These are phyloP conservation scores for Eucalyptus sideroxylon DNA, from an alignment of 345 rosid genomes.

Conservation along the genomic window DNA sequence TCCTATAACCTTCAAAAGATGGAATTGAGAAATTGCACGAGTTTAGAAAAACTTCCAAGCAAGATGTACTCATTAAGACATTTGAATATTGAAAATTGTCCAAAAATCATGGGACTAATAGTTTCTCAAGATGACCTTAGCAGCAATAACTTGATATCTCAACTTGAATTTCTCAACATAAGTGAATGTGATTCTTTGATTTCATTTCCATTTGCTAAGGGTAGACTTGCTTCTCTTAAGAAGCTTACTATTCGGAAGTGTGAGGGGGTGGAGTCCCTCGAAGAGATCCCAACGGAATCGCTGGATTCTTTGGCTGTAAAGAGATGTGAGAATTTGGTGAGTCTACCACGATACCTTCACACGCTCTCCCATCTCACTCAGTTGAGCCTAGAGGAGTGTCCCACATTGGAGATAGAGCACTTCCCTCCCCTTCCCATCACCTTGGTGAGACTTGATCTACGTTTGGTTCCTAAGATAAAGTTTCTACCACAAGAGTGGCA, in stretches of 20 bases:
- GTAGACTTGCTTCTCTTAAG: not conserved
- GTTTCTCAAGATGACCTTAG: not conserved
- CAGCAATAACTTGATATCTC: not conserved
- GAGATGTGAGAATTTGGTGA: not conserved
- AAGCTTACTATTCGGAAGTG: not conserved
- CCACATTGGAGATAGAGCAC: rapidly evolving
- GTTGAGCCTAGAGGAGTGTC: rapidly evolving
- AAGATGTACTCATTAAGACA: not conserved
- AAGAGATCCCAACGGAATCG: not conserved
- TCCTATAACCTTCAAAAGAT: not conserved
- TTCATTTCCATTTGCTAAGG: not conserved
- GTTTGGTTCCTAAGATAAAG: not conserved
- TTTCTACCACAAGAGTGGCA: not conserved
- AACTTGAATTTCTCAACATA: not conserved
- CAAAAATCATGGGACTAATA: not conserved
- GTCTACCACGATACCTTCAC: not conserved
- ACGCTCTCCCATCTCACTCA: not conserved
- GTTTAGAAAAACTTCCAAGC: not conserved
- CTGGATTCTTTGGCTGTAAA: not conserved
- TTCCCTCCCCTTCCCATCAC: not conserved
- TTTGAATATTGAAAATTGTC: not conserved
- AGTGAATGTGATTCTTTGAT: not conserved
- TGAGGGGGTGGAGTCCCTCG: not conserved
- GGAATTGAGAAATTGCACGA: not conserved
- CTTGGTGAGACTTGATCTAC: rapidly evolving